Evolutionary conservation across 2,329 filamentous ascomycete genomes (phyloP).

Genomic region (Stemphylium lycopersici): DNA sequence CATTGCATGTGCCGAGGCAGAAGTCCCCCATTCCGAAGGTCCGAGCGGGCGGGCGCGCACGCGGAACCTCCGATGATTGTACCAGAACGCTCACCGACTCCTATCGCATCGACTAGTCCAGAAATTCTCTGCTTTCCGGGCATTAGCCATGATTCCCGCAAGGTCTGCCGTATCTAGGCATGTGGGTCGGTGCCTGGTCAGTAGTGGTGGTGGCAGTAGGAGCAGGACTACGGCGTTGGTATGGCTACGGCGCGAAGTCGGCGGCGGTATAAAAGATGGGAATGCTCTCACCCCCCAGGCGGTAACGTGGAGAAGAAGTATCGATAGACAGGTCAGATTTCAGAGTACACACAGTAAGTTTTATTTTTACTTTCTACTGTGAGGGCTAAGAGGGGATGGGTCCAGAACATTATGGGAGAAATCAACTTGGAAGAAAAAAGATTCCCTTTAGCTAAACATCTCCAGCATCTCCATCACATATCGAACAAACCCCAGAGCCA

Average conservation of each 20-base stretch:
- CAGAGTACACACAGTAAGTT: conserved; percentile 29
- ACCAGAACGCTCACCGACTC: conserved; percentile 23
- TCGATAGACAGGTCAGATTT: conserved; percentile 14
- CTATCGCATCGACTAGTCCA: conserved; percentile 1
- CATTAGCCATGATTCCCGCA: conserved; percentile 30
- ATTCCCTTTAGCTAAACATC: neutral
- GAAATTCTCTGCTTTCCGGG: conserved; percentile 22
- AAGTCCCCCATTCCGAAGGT: conserved; percentile 7
- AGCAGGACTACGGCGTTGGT: conserved; percentile 7
- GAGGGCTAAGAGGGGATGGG: neutral
- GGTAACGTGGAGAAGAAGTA: conserved; percentile 4
- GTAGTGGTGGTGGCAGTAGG: neutral
- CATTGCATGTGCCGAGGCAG: conserved; percentile 21
- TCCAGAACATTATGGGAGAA: no score
- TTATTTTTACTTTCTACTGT: neutral
- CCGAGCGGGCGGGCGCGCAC: conserved; percentile 14
- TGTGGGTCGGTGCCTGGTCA: conserved; percentile 25
- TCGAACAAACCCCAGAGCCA: conserved; percentile 1
- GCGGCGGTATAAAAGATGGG: conserved; percentile 27
- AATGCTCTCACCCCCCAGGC: neutral
- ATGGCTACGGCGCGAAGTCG: conserved; percentile 30
- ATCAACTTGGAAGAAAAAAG: neutral
- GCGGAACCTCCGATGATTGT: conserved; percentile 13
- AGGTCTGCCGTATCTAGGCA: conserved; percentile 35
- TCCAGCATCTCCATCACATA: neutral